Base-by-base conservation (phyloP, 169 alveolate species). In the Plasmodium chabaudi region DNA sequence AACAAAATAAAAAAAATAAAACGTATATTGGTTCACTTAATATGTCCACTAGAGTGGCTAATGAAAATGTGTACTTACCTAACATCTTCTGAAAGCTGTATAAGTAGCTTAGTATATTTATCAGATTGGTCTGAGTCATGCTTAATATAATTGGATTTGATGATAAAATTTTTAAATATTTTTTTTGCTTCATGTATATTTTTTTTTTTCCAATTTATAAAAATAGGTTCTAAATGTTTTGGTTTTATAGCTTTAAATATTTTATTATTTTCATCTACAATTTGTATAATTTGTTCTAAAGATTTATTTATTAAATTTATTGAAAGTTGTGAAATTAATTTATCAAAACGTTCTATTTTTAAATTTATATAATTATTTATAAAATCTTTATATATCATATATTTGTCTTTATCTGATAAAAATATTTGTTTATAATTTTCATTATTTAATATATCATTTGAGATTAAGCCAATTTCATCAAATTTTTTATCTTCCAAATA, bases 121-220 rank as follows among this genome's bases (percentile, higher is more conserved):
- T 27, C 64, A 1, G 46, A 17, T 7, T 59, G 67, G 27, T 74
- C 88, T 0, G 88, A 74, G 23, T 74, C 46, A 42, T 74, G 59
- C 27, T 74, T 74, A 59, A 74, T 55, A 63, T n/a, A 74, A 74
- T 74, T 74, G 5, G 73, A 74, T 21, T 74, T 74, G 27, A 23
- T 60, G 2, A 74, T 23, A 74, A 25, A 74, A 46, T 74, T 63
- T 10, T 15, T 49, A 25, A 74, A 74, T 51, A 74, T 61, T 23
- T 74, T 59, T 21, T 74, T 74, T 13, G 88, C 88, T 55, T 74
- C 88, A 72, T 27, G 46, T 60, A 74, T 74, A 19, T 74, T 59
- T 53, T 61, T 61, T 2, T 21, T 25, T 61, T 21, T 74, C 88
- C 88, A 74, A 61, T 74, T 74, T 17, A 21, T 3, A 65, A 19